Evolutionary conservation across 1,284 basidiomycete genomes (phyloP).

Genomic region (Cystobasidiaceae sp.): DNA sequence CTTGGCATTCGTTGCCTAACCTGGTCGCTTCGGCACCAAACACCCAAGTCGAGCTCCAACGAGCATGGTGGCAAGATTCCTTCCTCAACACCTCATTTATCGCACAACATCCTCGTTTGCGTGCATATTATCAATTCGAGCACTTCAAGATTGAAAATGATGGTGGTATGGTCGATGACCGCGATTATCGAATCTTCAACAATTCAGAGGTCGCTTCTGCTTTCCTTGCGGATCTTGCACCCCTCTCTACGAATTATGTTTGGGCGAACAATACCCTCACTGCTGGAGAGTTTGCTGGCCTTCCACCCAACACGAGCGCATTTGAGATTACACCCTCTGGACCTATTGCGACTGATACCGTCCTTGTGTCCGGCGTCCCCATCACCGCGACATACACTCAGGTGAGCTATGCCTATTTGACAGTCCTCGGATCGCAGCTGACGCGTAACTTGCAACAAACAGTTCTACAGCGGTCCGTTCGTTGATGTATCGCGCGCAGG

Average conservation of each 20-base stretch:
- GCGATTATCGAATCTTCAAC: constrained; percentile 42
- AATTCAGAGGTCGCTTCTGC: constrained; percentile 32
- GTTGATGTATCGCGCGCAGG: constrained; percentile 11
- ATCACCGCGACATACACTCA: constrained; percentile 16
- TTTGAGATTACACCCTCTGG: constrained; percentile 18
- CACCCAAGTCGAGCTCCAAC: constrained; percentile 37
- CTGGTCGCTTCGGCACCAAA: constrained; percentile 22
- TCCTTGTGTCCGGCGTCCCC: not conserved
- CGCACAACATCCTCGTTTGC: constrained; percentile 10
- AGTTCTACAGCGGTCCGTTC: constrained; percentile 27
- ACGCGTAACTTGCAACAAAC: not conserved
- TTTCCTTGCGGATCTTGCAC: constrained; percentile 33
- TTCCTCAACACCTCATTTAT: constrained; percentile 35
- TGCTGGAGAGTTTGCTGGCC: not conserved
- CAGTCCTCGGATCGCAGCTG: not conserved
- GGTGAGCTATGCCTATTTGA: not conserved
- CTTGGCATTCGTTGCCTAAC: constrained; percentile 38
- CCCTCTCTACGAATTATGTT: constrained; percentile 32
- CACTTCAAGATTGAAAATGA: constrained; percentile 37
- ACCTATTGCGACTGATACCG: constrained; percentile 8
- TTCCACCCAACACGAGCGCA: constrained; percentile 3
- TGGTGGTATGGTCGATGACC: constrained; percentile 35
- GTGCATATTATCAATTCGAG: constrained; percentile 21
- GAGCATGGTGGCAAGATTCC: constrained; percentile 38
- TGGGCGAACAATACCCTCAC: constrained; percentile 19